phyloP scores from a whole-genome alignment of 306 rosid species.

The Psophocarpus tetragonolobus region DNA sequence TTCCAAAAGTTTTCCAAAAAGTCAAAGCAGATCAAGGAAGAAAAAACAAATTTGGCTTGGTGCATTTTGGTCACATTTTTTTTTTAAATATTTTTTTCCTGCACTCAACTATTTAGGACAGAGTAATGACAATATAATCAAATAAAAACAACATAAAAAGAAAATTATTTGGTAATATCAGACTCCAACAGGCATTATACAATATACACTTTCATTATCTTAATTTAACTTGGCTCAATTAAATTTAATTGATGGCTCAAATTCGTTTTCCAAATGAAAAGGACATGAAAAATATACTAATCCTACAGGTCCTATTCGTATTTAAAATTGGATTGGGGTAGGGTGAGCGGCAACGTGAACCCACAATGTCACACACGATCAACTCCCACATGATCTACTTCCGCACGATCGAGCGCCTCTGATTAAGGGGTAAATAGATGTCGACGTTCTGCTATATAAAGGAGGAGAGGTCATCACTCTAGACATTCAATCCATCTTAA shows the following conservation, averaged over 20 bases:
- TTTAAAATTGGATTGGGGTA: too few relatives aligned
- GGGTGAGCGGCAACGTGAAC: too few relatives aligned
- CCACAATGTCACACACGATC: too few relatives aligned
- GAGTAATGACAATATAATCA: background rate
- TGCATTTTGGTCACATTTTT: background rate
- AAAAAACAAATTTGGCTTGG: background rate
- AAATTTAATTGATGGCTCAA: background rate
- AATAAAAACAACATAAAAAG: background rate
- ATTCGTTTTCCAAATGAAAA: background rate
- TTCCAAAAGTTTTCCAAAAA: background rate
- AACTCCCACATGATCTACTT: too few relatives aligned
- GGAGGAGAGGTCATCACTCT: too few relatives aligned
- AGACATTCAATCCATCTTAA: too few relatives aligned
- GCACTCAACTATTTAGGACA: background rate
- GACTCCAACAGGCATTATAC: background rate
- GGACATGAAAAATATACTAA: background rate
- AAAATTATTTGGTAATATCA: background rate
- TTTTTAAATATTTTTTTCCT: background rate
- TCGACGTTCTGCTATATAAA: too few relatives aligned
- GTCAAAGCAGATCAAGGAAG: conserved; percentile 15
- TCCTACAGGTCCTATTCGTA: background rate
- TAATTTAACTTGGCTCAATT: background rate
- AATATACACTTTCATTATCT: background rate
- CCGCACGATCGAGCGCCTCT: too few relatives aligned
- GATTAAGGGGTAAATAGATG: too few relatives aligned